Evolutionary conservation across 371 early-diverging fungal genomes (phyloP).

Genomic region (Zancudomyces culisetae): DNA sequence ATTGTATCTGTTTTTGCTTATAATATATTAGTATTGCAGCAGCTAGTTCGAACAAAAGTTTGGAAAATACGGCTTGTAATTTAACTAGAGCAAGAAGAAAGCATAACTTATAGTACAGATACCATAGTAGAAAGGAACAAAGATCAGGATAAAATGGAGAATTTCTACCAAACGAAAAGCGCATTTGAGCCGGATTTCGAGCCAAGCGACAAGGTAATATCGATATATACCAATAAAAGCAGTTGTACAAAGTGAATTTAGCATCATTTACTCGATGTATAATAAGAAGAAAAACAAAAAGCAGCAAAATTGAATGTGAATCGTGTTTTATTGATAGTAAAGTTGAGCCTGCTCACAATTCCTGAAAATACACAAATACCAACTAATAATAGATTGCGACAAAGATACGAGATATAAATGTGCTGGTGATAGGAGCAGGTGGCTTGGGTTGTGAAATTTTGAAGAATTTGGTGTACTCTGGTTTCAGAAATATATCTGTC

Average conservation of each 20-base stretch:
- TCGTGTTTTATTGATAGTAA: background rate
- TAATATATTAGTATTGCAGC: too few relatives aligned
- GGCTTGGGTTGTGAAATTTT: conserved; percentile 98
- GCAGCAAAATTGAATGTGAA: too few relatives aligned
- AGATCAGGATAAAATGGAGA: too few relatives aligned
- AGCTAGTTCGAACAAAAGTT: too few relatives aligned
- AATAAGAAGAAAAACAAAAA: too few relatives aligned
- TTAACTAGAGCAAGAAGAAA: too few relatives aligned
- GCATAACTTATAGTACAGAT: too few relatives aligned
- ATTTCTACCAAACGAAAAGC: background rate
- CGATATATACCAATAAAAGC: background rate
- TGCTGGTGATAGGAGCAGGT: conserved; percentile 83
- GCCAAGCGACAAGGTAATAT: background rate
- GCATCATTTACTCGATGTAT: background rate
- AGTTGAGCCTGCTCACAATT: background rate
- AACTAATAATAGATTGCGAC: background rate
- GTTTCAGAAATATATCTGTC: conserved; percentile 41
- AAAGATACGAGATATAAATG: too few relatives aligned
- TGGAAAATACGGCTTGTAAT: too few relatives aligned
- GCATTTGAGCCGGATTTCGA: background rate
- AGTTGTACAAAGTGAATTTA: background rate
- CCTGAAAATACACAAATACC: background rate
- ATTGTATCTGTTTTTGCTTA: too few relatives aligned
- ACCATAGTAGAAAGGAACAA: too few relatives aligned
- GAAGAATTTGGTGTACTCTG: conserved; percentile 41